Evolutionary conservation across 495 filamentous ascomycete genomes (phyloP), one percentile per base, ranked within the genome.

Genomic region (Niebla homalea): DNA sequence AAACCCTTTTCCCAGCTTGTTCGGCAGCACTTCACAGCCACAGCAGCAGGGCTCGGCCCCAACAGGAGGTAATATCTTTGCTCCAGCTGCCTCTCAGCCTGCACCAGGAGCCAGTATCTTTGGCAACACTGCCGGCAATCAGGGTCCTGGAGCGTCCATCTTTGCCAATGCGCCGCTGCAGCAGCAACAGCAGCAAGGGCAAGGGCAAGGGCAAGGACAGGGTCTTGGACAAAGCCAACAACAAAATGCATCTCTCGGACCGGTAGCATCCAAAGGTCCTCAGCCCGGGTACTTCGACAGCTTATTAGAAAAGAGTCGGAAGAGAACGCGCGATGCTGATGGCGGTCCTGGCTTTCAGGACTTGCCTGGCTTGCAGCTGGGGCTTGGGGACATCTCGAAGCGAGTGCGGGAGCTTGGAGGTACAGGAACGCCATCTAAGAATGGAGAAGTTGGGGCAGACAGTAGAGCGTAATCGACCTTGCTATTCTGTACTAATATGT

Each of bases 231-330:
- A 25, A 20, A 53, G 60, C 51, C 36, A 63, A 63, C 43, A 49
- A 53, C 36, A 62, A 60, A 46, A 18, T 35, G 43, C 40, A 36
- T 8, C 26, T 39, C 26, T 60, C 56, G 48, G 38, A 49, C 37
- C 56, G 7, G 21, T 36, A 15, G n/a, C 45, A n/a, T 6, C 26
- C 12, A 21, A 36, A 16, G 25, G 45, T 15, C 5, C 45, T 35
- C 70, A 76, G 53, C 73, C 74, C 43, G 85, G 86, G 1, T 92
- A 89, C 61, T 96, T 94, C 67, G 87, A 94, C 62, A 87, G 81
- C 54, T 68, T 96, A 20, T 69, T 94, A 12, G 85, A 90, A 56
- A 82, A 84, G 52, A 85, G 84, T 39, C 73, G 67, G 52, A 75
- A 74, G 56, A 65, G 71, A 40, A 62, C 73, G 14, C 55, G 72